These are phyloP conservation scores for Tuber umbilicatum DNA, from an alignment of 495 filamentous ascomycete genomes.

Conservation along the genomic window DNA sequence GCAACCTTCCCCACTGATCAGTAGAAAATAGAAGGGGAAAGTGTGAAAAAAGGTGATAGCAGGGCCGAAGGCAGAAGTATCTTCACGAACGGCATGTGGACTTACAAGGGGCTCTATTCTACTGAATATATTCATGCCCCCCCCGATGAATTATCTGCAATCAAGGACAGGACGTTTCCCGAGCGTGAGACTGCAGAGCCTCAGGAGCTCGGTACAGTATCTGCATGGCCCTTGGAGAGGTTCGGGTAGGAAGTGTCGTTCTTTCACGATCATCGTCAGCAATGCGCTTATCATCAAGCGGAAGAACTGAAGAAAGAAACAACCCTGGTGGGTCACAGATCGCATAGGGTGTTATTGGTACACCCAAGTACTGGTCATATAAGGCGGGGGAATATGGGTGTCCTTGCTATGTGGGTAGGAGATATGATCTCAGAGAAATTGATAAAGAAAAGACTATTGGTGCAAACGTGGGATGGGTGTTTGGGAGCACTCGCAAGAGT, in stretches of 20 bases:
- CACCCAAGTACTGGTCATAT: background rate
- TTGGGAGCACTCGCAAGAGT: background rate
- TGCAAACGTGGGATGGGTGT: background rate
- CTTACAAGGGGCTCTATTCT: conserved; percentile 56
- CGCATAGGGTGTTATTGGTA: background rate
- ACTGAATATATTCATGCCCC: conserved; percentile 47
- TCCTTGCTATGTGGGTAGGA: background rate
- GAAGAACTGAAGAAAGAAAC: conserved; percentile 11
- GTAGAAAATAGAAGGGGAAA: conserved; percentile 34
- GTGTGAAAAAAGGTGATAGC: conserved; percentile 8
- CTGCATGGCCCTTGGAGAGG: conserved; percentile 30
- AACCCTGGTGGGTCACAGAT: background rate
- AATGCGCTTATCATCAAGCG: conserved; percentile 15
- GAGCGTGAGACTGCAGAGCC: conserved; percentile 37
- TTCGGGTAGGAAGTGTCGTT: conserved; percentile 17
- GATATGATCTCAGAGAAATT: background rate
- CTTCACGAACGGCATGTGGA: conserved; percentile 26
- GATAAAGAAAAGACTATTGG: background rate
- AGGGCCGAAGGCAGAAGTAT: conserved; percentile 4
- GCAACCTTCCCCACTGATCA: conserved; percentile 42
- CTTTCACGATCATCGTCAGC: conserved; percentile 13
- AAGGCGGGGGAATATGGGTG: background rate
- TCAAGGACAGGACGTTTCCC: conserved; percentile 41
- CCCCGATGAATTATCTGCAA: conserved; percentile 47
- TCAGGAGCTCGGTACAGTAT: conserved; percentile 36